These are phyloP conservation scores for Phragmites australis DNA, from an alignment of 176 grass and related monocot species.

Conservation along the genomic window DNA sequence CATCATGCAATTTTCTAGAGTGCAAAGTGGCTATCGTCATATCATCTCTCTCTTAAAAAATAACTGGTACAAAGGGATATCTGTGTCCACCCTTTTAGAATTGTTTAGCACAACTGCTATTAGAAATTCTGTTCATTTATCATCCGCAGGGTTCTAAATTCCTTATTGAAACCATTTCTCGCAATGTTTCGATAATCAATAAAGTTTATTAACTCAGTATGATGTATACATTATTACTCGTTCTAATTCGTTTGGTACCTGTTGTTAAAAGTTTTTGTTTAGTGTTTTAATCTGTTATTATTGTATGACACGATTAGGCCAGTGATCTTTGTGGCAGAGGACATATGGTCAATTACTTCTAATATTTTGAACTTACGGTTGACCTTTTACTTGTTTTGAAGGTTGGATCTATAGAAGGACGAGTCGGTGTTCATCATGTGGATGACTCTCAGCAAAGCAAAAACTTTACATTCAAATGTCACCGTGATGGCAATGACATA, in stretches of 20 bases:
- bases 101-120: slow-evolving; percentile 14
- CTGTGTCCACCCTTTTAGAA: not conserved
- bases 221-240: not conserved
- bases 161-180: not conserved
- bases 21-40: not conserved
- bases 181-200: not conserved
- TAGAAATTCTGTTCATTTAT: slow-evolving; percentile 11
- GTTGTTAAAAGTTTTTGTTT: slow-evolving; percentile 11
- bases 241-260: not conserved
- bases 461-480: slow-evolving; percentile 97
- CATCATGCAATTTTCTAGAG: not conserved
- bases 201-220: not conserved
- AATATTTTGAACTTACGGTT: slow-evolving; percentile 4
- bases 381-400: slow-evolving; percentile 44
- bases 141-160: not conserved
- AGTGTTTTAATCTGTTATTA: slow-evolving; percentile 1
- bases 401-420: slow-evolving; percentile 93
- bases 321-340: not conserved
- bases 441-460: slow-evolving; percentile 85
- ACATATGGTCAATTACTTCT: slow-evolving; percentile 6
- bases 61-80: not conserved
- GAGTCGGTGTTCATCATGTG: slow-evolving; percentile 91
- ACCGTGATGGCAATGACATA: slow-evolving; percentile 75
- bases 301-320: not conserved
- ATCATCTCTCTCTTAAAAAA: not conserved